Conservation (phyloP, 1,284 basidiomycete species). For the Boletus sp. region DNA sequence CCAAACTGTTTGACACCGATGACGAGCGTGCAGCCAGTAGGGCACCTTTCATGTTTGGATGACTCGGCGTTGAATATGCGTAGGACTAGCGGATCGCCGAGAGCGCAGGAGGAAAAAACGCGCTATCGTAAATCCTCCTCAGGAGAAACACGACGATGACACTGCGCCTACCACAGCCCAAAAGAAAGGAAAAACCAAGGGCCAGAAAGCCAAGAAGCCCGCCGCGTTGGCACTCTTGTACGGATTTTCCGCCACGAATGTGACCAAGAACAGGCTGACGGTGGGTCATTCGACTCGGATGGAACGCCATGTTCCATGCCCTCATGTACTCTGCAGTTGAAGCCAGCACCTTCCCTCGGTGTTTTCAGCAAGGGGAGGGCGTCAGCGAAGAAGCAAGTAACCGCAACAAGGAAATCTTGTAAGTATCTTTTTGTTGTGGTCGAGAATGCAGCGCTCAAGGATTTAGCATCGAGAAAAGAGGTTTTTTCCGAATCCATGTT, state of each 20-base stretch:
- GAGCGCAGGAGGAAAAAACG: slow-evolving; percentile 52
- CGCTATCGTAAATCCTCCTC: slow-evolving; percentile 41
- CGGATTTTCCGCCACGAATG: slow-evolving; percentile 66
- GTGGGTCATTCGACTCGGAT: slow-evolving; percentile 41
- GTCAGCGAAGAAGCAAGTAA: slow-evolving; percentile 43
- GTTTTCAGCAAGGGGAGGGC: slow-evolving; percentile 73
- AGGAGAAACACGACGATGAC: slow-evolving; percentile 17
- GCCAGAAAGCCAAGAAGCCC: slow-evolving; percentile 34
- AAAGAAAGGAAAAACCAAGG: slow-evolving; percentile 15
- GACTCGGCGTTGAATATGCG: not conserved
- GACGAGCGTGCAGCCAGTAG: slow-evolving; percentile 36
- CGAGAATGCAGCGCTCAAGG: slow-evolving; percentile 7
- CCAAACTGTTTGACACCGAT: slow-evolving; percentile 27
- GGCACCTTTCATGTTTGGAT: not conserved
- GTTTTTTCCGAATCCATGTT: slow-evolving; percentile 53
- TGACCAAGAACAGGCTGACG: slow-evolving; percentile 65
- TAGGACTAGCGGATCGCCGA: slow-evolving; percentile 54
- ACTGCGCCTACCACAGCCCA: not conserved
- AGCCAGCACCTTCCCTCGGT: slow-evolving; percentile 43
- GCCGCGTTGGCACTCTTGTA: slow-evolving; percentile 68
- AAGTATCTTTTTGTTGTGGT: slow-evolving; percentile 4
- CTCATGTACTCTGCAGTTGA: slow-evolving; percentile 36
- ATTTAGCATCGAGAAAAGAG: slow-evolving; percentile 17
- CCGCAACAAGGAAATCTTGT: slow-evolving; percentile 18
- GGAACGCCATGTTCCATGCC: not conserved